A percentile compares a stretch with the other conserved stretches of the same genome.
These are phyloP conservation scores for Gynochthodes officinalis DNA, from an alignment of 257 asterid species.

Conservation along the genomic window DNA sequence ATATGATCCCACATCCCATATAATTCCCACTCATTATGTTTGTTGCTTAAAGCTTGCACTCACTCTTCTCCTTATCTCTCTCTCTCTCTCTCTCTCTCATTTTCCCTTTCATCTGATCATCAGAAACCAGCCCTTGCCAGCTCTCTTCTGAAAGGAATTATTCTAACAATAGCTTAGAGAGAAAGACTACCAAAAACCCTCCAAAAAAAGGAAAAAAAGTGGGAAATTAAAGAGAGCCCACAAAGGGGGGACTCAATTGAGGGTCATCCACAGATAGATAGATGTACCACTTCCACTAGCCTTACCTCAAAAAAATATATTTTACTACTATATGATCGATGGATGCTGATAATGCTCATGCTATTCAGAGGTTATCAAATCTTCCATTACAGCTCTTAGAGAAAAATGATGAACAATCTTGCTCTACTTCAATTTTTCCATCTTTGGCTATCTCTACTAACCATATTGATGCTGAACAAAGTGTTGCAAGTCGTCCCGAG, in stretches of 20 bases:
- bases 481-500: neutral
- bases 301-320: slow-evolving; percentile 3
- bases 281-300: slow-evolving; percentile 11
- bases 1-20: slow-evolving; percentile 29
- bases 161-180: slow-evolving; percentile 9
- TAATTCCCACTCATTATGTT: slow-evolving; percentile 70
- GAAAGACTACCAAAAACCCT: neutral
- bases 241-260: slow-evolving; percentile 23
- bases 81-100: slow-evolving; percentile 1
- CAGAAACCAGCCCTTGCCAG: slow-evolving; percentile 11
- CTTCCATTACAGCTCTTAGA: slow-evolving; percentile 57
- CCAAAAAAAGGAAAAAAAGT: neutral
- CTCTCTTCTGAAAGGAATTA: slow-evolving; percentile 19
- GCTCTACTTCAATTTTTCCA: slow-evolving; percentile 14
- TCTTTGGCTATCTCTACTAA: slow-evolving; percentile 3
- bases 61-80: slow-evolving; percentile 25
- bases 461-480: neutral
- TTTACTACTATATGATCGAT: slow-evolving; percentile 25
- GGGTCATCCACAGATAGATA: slow-evolving; percentile 35
- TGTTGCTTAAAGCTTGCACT: slow-evolving; percentile 81
- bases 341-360: slow-evolving; percentile 35
- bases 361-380: slow-evolving; percentile 25
- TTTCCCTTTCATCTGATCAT: neutral
- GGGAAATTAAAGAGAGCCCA: neutral
- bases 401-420: slow-evolving; percentile 34